Conservation (phyloP, 768 basidiomycete species). For the Russula sp. region DNA sequence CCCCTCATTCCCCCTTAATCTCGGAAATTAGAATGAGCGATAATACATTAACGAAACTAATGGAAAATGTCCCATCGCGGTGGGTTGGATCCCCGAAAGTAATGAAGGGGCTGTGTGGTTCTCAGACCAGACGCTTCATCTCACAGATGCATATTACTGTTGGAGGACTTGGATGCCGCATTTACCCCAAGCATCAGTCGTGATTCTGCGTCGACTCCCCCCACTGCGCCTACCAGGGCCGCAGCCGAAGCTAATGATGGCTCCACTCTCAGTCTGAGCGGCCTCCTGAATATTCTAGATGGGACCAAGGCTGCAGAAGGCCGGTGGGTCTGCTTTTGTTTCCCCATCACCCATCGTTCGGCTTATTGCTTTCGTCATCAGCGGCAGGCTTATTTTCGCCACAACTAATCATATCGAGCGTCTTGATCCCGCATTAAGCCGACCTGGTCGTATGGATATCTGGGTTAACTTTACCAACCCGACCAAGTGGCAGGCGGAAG, state of each 20-base stretch:
- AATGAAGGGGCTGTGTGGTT: slow-evolving; percentile 19
- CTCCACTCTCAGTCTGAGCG: slow-evolving; percentile 79
- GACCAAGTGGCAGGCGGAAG: slow-evolving; percentile 85
- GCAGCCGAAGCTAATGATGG: slow-evolving; percentile 53
- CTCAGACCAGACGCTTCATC: slow-evolving; percentile 22
- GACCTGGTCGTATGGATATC: slow-evolving; percentile 88
- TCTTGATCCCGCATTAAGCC: slow-evolving; percentile 81
- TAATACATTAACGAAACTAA: slow-evolving; percentile 78
- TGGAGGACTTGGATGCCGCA: slow-evolving; percentile 91
- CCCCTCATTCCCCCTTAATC: slow-evolving; percentile 15
- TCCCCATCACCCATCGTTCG: neutral
- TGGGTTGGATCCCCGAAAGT: slow-evolving; percentile 30
- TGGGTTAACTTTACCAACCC: slow-evolving; percentile 91
- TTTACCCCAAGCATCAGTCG: slow-evolving; percentile 85
- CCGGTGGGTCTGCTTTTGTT: slow-evolving; percentile 46
- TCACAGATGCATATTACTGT: slow-evolving; percentile 78
- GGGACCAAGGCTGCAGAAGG: slow-evolving; percentile 83
- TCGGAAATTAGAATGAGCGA: slow-evolving; percentile 68
- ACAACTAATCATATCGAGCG: slow-evolving; percentile 94
- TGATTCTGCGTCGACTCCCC: slow-evolving; percentile 73
- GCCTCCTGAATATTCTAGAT: slow-evolving; percentile 79
- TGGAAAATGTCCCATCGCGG: slow-evolving; percentile 86
- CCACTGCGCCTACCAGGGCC: slow-evolving; percentile 38
- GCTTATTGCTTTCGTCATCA: slow-evolving; percentile 11
- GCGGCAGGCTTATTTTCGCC: slow-evolving; percentile 70